Evolutionary conservation across 1,284 basidiomycete species (phyloP).

Genomic region (Ganoderma lucidum): DNA sequence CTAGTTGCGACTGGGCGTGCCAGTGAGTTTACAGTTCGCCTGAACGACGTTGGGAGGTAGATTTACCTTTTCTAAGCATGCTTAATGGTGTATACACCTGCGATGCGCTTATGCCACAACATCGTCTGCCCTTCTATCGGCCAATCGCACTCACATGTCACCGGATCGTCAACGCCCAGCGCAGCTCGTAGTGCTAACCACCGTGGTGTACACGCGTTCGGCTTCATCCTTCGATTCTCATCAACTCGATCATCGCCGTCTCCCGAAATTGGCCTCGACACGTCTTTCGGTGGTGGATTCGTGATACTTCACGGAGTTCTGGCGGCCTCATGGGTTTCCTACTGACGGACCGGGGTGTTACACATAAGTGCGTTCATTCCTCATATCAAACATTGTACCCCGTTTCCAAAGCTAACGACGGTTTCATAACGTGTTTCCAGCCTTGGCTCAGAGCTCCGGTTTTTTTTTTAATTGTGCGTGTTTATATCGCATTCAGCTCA

Average conservation of each 20-base stretch:
- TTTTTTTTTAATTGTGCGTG: neutral
- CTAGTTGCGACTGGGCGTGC: neutral
- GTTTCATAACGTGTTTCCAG: neutral
- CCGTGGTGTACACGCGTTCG: neutral
- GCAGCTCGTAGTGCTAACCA: neutral
- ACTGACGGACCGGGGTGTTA: neutral
- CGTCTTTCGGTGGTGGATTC: too few relatives aligned
- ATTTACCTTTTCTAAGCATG: neutral
- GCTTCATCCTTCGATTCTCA: neutral
- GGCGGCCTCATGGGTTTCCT: neutral
- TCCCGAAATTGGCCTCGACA: too few relatives aligned
- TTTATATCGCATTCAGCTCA: neutral
- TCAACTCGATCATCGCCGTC: neutral
- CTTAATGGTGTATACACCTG: neutral
- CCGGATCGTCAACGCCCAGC: neutral
- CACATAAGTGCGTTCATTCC: neutral
- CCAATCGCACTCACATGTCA: neutral
- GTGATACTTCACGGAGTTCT: neutral
- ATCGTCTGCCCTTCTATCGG: neutral
- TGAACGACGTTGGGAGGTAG: neutral
- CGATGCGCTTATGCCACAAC: neutral
- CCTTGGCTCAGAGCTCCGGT: neutral
- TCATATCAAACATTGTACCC: neutral
- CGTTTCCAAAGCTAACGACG: neutral
- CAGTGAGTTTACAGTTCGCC: neutral